Base-by-base conservation (phyloP, 2,329 filamentous ascomycete genomes). In the Fonsecaea nubica region DNA sequence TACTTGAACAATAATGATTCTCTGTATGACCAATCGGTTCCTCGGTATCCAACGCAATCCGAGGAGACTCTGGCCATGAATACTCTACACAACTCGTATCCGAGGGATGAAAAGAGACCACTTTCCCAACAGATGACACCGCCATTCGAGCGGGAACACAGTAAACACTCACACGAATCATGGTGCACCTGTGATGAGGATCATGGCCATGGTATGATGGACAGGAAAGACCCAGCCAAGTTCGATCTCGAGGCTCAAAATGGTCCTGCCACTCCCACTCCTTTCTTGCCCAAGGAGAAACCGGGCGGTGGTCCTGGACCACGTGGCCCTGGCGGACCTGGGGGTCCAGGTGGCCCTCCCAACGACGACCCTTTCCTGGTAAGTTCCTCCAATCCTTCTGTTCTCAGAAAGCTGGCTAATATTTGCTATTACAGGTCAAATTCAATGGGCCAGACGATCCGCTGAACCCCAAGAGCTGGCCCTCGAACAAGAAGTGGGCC, bases 361-460 rank as follows among this genome's bases (percentile, higher is more conserved):
- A 57, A 58, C 25, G 58, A 63, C 42, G 64, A 87, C 87, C 86
- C 89, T 74, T 86, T 89, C 32, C 89, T 75, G 1, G 74, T 77
- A 33, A 79, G 73, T 2, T 9, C 38, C n/a, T 32, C 30, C 12
- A 35, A 25, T 32, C 21, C 30, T 21, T 40, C 25, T 9, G 9
- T 21, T 15, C 25, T 36, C 45, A 15, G 2, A 30, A 33, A 8
- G 54, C 53, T 48, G 30, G 55, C 56, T 67, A 64, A 69, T 62
- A 13, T 36, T 48, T 21, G 32, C 54, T 30, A 21, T 18, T 32
- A 15, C 58, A 81, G 79, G 77, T 81, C 18, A 77, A 72, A 21
- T 84, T 87, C 85, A 78, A 83, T 45, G 85, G 85, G 0, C 84
- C 85, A 4, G 79, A 87, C 61, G 81, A 83, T 64, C 80, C 79